Base-by-base conservation (phyloP, 345 rosid species). In the Ceriops zippeliana region DNA sequence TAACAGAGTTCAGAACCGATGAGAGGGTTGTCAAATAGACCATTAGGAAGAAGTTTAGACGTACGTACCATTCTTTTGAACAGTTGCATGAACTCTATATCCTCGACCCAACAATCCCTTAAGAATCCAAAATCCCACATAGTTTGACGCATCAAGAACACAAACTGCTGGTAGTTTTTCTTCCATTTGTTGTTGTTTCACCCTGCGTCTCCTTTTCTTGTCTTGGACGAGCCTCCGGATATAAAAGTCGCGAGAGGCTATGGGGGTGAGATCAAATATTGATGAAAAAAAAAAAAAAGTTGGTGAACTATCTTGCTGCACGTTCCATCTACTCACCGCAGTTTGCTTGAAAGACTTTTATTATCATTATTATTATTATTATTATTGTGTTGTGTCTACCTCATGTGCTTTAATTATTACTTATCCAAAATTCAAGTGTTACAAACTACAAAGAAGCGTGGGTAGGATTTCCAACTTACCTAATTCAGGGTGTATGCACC, bases 91-190 rank as follows among this genome's bases (percentile, higher is more conserved):
- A 72, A 92, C 98, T 19, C 81, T 70, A 81, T 90, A 92, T 5
- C 98, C 98, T 84, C 69, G 86, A 57, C 74, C 72, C 58, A 92
- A 75, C 30, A 92, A 61, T 31, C 89, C 84, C 74, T 90, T 88
- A 81, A 90, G 87, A 81, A 92, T 81, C 96, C 96, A 90, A 74
- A 83, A 92, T 59, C 98, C 96, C 51, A 88, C 89, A 67, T 86
- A 92, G 61, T 88, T 86, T 13, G 98, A 89, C 10, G 98, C 96
- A 76, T 90, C 98, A 37, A 90, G 93, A 78, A 88, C 92, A 46
- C 98, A 92, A 65, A 87, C 88, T 17, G 83, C 13, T 7, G 85
- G 72, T 53, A 73, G 77, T 52, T 78, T 81, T 3, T 72, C 80
- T 70, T 78, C 86, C 90, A 77, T 79, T 42, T 24, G 10, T 51